phyloP scores from a whole-genome alignment of 2,329 filamentous ascomycete genomes.

The Acephala macrosclerotiorum region DNA sequence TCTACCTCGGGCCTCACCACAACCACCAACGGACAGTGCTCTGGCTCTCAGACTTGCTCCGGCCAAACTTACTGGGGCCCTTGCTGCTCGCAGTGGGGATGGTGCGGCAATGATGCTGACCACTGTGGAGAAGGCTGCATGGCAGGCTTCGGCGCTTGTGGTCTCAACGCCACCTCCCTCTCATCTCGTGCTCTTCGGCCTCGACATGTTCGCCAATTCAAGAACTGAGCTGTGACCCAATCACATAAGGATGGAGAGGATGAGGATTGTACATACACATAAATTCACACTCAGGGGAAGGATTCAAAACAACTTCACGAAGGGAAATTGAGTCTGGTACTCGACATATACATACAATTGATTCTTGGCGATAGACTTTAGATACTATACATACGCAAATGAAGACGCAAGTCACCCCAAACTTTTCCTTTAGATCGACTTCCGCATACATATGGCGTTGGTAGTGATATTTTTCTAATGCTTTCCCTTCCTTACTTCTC shows the following conservation, averaged over 20 bases:
- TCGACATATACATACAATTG: neutral
- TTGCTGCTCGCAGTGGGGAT: constrained; percentile 25
- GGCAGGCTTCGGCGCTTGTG: constrained; percentile 23
- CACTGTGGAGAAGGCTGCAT: constrained; percentile 24
- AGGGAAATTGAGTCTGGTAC: neutral
- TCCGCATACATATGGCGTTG: neutral
- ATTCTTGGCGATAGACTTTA: neutral
- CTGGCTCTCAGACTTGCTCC: constrained; percentile 14
- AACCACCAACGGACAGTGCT: constrained; percentile 1
- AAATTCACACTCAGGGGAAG: neutral
- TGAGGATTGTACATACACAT: neutral
- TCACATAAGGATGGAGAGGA: neutral
- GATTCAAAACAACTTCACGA: neutral
- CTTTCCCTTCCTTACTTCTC: neutral
- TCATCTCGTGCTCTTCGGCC: neutral
- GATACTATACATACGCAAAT: constrained; percentile 5
- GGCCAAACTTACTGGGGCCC: constrained; percentile 12
- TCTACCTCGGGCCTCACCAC: constrained; percentile 9
- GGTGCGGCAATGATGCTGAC: constrained; percentile 13
- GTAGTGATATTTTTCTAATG: neutral
- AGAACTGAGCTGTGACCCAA: neutral
- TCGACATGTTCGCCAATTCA: constrained; percentile 12
- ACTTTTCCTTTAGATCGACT: neutral
- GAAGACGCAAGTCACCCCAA: neutral
- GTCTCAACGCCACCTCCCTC: constrained; percentile 1